These are phyloP conservation scores for Trichoderma sp. DNA, from an alignment of 2,329 filamentous ascomycete genomes.

Conservation along the genomic window DNA sequence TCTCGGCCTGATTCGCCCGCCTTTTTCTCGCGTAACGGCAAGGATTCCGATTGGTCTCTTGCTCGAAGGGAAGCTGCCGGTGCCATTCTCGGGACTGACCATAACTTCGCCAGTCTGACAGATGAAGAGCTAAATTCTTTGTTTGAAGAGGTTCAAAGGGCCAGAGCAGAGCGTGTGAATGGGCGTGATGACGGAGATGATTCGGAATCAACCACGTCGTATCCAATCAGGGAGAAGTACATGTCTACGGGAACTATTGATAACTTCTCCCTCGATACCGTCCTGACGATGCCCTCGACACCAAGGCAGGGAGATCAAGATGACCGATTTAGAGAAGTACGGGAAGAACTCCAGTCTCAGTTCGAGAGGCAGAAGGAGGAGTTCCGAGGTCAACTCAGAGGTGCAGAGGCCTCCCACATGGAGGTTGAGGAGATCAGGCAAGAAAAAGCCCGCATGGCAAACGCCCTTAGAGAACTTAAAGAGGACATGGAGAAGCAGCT, in stretches of 20 bases:
- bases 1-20: constrained; percentile 78
- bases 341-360: constrained; percentile 79
- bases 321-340: constrained; percentile 68
- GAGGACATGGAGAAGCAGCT: constrained; percentile 86
- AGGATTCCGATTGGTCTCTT: constrained; percentile 93
- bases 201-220: constrained; percentile 83
- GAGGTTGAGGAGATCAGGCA: constrained; percentile 80
- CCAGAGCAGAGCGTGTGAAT: constrained; percentile 67
- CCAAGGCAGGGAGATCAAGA: constrained; percentile 76
- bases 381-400: constrained; percentile 73
- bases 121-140: constrained; percentile 92
- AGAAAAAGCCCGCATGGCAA: constrained; percentile 83
- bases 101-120: constrained; percentile 83
- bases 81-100: constrained; percentile 83
- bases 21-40: constrained; percentile 58
- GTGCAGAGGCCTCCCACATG: constrained; percentile 68
- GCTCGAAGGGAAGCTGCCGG: constrained; percentile 90
- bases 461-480: constrained; percentile 72
- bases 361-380: constrained; percentile 82
- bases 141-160: constrained; percentile 90
- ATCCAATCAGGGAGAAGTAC: constrained; percentile 88
- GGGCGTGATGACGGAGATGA: constrained; percentile 82
- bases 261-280: constrained; percentile 93
- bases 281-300: constrained; percentile 89
- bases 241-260: constrained; percentile 92